Base-by-base conservation (phyloP, 2,329 filamentous ascomycete species). In the Talaromyces sp. region DNA sequence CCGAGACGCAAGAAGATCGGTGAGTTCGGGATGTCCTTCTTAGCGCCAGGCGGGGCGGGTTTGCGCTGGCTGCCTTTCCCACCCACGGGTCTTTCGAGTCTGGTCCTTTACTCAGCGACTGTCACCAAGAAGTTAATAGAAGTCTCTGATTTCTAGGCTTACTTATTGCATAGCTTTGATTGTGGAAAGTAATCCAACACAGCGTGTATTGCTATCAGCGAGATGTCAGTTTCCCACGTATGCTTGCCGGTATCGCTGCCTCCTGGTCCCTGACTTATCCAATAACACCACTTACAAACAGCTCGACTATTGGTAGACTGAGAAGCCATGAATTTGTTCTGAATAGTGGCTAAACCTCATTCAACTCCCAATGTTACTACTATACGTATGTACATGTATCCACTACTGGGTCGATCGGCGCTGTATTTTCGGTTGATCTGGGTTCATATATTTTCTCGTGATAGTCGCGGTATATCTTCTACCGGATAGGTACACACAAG, bases 1-100 rank as follows among this genome's bases (percentile, higher is more conserved):
- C 69, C 71, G 74, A 73, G 74, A 76, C 73, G 73, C 73, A 75
- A 72, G 74, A 76, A 31, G 58, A 57, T 62, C 65, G 61, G 64
- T 66, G 61, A 47, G 41, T 67, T 65, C 63, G 68, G 67, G 67
- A 66, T 59, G 65, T 61, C 54, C 58, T 43, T 25, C 56, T 39
- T 41, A 35, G 27, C 27, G 50, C 52, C 10, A 47, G 62, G 62
- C 62, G 62, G 66, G 62, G 66, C 43, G 62, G 62, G 47, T 49
- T 59, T 59, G 35, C 35, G 54, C 37, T 58, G 54, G 54, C 33
- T 37, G 35, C 11, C 54, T 27, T 33, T 52, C 9, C 49, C 49
- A n/a, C 25, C 15, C 49, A 5, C 45, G 13, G 5, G 22, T 27
- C 47, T 27, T 49, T 33, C 25, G 49, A 52, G 25, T 31, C 47